phyloP scores from a whole-genome alignment of 345 rosid genomes.

The Odontarrhena argentea region DNA sequence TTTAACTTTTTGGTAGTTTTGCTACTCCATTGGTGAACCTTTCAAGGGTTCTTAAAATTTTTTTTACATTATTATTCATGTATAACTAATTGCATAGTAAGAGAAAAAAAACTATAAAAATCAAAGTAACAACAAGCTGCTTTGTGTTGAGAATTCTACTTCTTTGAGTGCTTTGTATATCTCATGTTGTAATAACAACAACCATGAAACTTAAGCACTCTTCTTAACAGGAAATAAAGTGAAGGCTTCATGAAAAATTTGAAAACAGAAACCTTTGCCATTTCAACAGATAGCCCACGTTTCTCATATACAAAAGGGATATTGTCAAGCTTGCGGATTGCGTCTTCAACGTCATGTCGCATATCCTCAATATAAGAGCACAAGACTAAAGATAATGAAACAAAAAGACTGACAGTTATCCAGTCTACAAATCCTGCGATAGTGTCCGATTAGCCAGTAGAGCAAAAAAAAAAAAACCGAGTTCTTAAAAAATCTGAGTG shows the following conservation, averaged over 20 bases:
- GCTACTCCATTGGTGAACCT: too few relatives aligned
- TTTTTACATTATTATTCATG: too few relatives aligned
- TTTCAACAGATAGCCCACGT: constrained; percentile 69
- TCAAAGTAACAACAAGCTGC: too few relatives aligned
- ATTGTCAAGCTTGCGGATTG: constrained; percentile 70
- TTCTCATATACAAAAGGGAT: constrained; percentile 69
- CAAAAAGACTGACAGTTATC: neutral
- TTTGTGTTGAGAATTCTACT: too few relatives aligned
- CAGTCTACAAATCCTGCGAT: constrained; percentile 17
- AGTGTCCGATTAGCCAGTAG: neutral
- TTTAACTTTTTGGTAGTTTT: too few relatives aligned
- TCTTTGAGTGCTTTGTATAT: too few relatives aligned
- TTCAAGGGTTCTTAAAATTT: too few relatives aligned
- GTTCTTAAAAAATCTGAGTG: constrained; percentile 55
- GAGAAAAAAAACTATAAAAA: too few relatives aligned
- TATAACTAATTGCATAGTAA: too few relatives aligned
- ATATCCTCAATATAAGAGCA: constrained; percentile 55
- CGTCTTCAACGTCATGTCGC: constrained; percentile 87
- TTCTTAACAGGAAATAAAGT: neutral
- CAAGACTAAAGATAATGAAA: constrained; percentile 45
- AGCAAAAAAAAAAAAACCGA: constrained; percentile 43
- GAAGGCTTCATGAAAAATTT: neutral
- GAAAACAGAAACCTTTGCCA: constrained; percentile 64
- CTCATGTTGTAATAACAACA: too few relatives aligned
- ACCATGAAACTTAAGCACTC: neutral